A percentile compares a stretch with the other conserved stretches of the same genome.
These are phyloP conservation scores for Fraxinus platypoda DNA, from an alignment of 305 asterid species.

Conservation along the genomic window DNA sequence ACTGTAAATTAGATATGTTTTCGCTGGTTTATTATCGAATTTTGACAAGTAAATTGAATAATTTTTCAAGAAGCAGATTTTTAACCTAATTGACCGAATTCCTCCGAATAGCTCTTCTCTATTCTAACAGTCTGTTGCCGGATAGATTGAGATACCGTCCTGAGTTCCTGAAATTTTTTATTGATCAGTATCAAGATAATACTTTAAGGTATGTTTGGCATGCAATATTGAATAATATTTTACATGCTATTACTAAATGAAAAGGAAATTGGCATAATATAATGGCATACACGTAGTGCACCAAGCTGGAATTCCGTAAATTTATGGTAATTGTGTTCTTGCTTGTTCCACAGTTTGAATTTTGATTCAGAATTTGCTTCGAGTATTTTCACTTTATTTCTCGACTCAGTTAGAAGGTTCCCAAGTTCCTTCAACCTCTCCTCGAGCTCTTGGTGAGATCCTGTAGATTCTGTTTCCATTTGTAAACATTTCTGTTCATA, in stretches of 20 bases:
- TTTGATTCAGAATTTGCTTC: slow-evolving; percentile 25
- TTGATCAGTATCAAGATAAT: slow-evolving; percentile 6
- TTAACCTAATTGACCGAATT: slow-evolving; percentile 57
- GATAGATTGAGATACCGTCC: slow-evolving; percentile 66
- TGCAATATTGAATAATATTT: not conserved
- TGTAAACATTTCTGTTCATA: slow-evolving; percentile 38
- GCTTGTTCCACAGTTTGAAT: slow-evolving; percentile 54
- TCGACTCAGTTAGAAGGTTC: slow-evolving; percentile 28
- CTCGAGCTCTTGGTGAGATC: slow-evolving; percentile 28
- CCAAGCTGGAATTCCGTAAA: slow-evolving; percentile 77
- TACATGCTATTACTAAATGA: not conserved
- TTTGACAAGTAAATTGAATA: slow-evolving; percentile 1
- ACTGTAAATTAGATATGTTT: not conserved
- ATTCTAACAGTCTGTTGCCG: slow-evolving; percentile 67
- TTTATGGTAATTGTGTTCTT: slow-evolving; percentile 50
- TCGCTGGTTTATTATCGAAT: not conserved
- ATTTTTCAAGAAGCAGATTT: not conserved
- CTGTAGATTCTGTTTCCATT: slow-evolving; percentile 39
- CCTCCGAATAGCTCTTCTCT: slow-evolving; percentile 60
- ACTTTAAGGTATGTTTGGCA: not conserved
- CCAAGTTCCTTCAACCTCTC: slow-evolving; percentile 29
- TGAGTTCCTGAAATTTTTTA: slow-evolving; percentile 58
- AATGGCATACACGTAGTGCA: slow-evolving; percentile 61
- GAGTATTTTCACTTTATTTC: slow-evolving; percentile 32
- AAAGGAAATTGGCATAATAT: slow-evolving; percentile 4